Percentiles rank a stretch among this genome's conserved stretches.
Conservation (phyloP, 2,329 filamentous ascomycete species). For the Thelonectria rubi region DNA sequence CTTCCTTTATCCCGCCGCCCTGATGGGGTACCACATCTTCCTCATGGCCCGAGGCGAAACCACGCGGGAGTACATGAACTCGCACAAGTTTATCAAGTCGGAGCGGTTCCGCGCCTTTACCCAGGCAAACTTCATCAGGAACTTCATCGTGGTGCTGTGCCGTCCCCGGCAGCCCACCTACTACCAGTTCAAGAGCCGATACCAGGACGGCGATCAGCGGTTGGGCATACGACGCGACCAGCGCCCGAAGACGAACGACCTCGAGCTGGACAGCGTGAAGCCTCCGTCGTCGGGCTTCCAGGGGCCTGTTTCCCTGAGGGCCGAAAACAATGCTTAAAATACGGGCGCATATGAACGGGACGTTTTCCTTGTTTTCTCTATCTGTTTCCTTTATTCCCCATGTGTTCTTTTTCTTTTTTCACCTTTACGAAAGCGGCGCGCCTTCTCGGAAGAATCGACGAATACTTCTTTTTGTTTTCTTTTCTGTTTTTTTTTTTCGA, state of each 20-base stretch:
- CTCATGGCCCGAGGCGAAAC: constrained; percentile 92
- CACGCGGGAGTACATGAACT: constrained; percentile 94
- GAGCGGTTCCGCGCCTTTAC: constrained; percentile 93
- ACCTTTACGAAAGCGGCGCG: constrained; percentile 28
- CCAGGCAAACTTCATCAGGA: constrained; percentile 77
- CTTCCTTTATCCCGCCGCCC: constrained; percentile 80
- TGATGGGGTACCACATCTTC: constrained; percentile 91
- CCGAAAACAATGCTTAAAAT: constrained; percentile 40
- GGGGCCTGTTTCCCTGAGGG: constrained; percentile 60
- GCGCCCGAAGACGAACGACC: constrained; percentile 58
- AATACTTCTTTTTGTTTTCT: constrained; percentile 21
- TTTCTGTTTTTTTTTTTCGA: constrained; percentile 21
- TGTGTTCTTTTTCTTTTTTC: constrained; percentile 22
- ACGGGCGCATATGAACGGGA: constrained; percentile 9
- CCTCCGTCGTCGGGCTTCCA: constrained; percentile 60
- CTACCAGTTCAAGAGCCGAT: constrained; percentile 82
- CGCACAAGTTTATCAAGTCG: constrained; percentile 91
- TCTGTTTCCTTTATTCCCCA: constrained; percentile 21
- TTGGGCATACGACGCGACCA: constrained; percentile 64
- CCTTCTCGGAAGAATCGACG: constrained; percentile 40
- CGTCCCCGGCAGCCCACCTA: constrained; percentile 89
- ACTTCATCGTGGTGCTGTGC: constrained; percentile 83
- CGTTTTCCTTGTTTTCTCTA: constrained; percentile 19
- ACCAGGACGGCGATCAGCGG: constrained; percentile 84
- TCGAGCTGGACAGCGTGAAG: constrained; percentile 78